Conservation (phyloP, 108 stramenopile species). For the Aurantiochytrium sp. region DNA sequence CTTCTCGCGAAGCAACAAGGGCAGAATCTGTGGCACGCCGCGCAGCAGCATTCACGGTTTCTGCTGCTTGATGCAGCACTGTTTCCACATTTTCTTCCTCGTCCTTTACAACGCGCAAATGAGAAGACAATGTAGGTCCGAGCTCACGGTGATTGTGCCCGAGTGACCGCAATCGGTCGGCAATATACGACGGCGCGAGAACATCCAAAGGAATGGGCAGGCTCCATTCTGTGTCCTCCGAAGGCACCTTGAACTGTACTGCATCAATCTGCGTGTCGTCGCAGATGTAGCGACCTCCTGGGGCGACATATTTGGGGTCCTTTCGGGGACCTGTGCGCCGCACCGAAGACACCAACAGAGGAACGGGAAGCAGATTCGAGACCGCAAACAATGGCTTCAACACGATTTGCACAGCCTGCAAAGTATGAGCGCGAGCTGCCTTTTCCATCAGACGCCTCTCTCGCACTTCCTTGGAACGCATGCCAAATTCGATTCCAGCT, state of each 20-base stretch:
- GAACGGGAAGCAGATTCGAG: neutral
- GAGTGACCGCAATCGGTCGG: neutral
- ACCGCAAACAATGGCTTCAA: neutral
- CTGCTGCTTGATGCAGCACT: neutral
- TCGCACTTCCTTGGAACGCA: neutral
- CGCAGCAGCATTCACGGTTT: neutral
- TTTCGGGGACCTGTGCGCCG: neutral
- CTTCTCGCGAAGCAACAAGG: no score
- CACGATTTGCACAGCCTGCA: neutral
- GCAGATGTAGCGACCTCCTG: neutral
- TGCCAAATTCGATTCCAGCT: neutral
- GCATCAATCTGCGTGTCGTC: neutral
- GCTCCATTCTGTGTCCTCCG: neutral
- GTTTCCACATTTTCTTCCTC: neutral
- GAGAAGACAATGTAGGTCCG: neutral
- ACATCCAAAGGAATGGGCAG: neutral
- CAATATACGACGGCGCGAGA: neutral
- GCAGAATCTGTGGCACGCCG: neutral
- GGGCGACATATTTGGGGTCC: neutral
- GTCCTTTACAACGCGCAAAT: neutral
- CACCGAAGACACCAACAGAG: neutral
- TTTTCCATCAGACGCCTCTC: neutral
- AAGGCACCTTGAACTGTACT: neutral
- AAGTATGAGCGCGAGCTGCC: neutral
- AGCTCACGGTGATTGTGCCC: neutral